Evolutionary conservation across 2,329 filamentous ascomycete species (phyloP).

Genomic region (Claviceps spartinae): DNA sequence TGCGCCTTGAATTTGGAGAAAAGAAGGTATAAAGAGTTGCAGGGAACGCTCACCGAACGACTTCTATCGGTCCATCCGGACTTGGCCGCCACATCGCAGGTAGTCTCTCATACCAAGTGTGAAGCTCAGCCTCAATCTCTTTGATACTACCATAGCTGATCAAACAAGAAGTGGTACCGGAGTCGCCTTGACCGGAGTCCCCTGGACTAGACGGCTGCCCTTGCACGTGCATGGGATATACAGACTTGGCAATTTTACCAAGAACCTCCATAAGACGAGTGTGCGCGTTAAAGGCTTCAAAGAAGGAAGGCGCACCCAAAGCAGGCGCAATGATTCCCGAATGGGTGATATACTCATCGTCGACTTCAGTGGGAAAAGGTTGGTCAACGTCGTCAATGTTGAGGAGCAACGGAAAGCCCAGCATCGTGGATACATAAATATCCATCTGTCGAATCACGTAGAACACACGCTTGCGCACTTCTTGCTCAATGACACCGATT

Average conservation of each 20-base stretch:
- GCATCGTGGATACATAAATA: constrained; percentile 52
- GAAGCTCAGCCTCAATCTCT: constrained; percentile 49
- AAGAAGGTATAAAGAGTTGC: background rate
- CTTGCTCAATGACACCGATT: constrained; percentile 48
- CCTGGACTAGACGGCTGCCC: constrained; percentile 32
- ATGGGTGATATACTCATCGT: constrained; percentile 53
- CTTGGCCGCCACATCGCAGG: constrained; percentile 69
- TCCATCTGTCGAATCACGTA: constrained; percentile 59
- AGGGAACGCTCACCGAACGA: constrained; percentile 50
- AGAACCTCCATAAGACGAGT: constrained; percentile 50
- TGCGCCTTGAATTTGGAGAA: no score
- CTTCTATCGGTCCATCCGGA: constrained; percentile 58
- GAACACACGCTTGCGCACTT: constrained; percentile 51
- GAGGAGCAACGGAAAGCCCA: constrained; percentile 52
- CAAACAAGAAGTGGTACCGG: constrained; percentile 38
- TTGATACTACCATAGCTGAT: constrained; percentile 51
- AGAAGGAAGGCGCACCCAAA: constrained; percentile 42
- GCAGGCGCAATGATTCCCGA: constrained; percentile 42
- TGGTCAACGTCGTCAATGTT: constrained; percentile 55
- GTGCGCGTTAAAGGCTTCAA: constrained; percentile 54
- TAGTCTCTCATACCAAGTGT: constrained; percentile 50
- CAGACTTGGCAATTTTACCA: constrained; percentile 48
- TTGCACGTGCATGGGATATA: constrained; percentile 49
- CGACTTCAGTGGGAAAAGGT: constrained; percentile 47
- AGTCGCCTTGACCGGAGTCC: constrained; percentile 27